Conservation (phyloP, 2,329 filamentous ascomycete genomes). For the Sphaerulina musiva region DNA sequence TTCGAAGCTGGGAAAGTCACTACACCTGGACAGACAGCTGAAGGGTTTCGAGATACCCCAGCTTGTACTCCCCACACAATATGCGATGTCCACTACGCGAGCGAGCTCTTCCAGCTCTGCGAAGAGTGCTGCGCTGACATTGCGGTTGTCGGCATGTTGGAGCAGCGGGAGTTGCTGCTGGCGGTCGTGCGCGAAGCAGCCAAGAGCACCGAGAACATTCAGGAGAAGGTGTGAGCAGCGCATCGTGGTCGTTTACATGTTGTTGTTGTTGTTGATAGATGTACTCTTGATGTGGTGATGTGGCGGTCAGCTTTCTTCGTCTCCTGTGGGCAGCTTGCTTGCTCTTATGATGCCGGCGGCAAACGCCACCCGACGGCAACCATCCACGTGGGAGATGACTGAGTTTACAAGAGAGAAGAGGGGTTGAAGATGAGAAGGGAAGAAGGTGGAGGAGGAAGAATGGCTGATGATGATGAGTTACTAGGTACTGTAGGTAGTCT, state of each 20-base stretch:
- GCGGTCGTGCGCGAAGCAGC: slow-evolving; percentile 12
- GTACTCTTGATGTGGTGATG: too few relatives aligned
- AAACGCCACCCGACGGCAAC: neutral
- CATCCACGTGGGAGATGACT: neutral
- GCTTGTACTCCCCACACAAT: slow-evolving; percentile 81
- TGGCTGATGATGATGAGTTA: neutral
- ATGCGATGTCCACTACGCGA: slow-evolving; percentile 88
- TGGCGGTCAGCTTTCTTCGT: neutral
- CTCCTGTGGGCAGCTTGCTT: neutral
- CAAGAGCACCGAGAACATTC: slow-evolving; percentile 21
- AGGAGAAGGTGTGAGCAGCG: neutral
- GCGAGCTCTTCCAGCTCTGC: slow-evolving; percentile 76
- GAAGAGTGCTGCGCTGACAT: slow-evolving; percentile 62
- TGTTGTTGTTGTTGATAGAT: neutral
- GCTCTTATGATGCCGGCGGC: neutral
- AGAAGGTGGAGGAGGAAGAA: neutral
- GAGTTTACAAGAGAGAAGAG: neutral
- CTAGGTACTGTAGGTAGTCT: too few relatives aligned
- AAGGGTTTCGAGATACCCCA: slow-evolving; percentile 81
- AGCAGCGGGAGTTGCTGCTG: slow-evolving; percentile 30
- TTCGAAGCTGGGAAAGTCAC: slow-evolving; percentile 72
- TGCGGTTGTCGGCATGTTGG: slow-evolving; percentile 31
- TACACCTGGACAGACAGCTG: slow-evolving; percentile 73
- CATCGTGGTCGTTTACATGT: slow-evolving; percentile 4
- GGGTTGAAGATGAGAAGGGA: neutral